Evolutionary conservation across 2,329 filamentous ascomycete genomes (phyloP), one percentile per base, ranked within the genome.

Genomic region (Cryphonectria carpinicola): DNA sequence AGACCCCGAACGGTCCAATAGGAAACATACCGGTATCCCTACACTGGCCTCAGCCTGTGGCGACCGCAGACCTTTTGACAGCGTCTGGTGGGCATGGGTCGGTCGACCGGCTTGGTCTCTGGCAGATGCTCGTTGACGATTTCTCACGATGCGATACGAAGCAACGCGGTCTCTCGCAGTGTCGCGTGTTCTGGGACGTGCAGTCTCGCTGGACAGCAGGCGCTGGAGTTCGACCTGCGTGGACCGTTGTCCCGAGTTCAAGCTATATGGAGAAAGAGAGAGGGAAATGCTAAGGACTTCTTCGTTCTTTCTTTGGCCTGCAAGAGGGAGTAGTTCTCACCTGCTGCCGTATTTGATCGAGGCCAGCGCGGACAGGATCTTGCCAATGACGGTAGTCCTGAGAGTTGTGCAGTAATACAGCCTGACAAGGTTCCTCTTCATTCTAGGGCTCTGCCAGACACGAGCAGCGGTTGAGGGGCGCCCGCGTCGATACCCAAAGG

Each of bases 391-490:
- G 10, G 61, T 25, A 0, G 61, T 64, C 61, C 22, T 64, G 61
- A 64, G 41, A 11, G 39, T 64, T 13, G 61, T 64, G 61, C 39
- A 64, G 25, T 64, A 64, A n/a, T 64, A 64, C 22, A 64, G 39
- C n/a, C 39, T 64, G 4, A 64, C 28, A 25, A 64, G 61, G 61
- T 46, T 64, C n/a, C 39, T 64, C 61, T 64, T 64, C 61, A 64
- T 64, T 14, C 61, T 64, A 6, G 61, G 37, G 43, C 61, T 64
- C 39, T 28, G 61, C 61, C 61, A 64, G 25, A 64, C 61, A 11
- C n/a, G 61, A 19, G 61, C 61, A 46, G 61, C 61, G 39, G 39
- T 64, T 7, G 39, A 28, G n/a, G 61, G 61, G 8, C 61, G 61
- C 19, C 61, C 61, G 22, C 61, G 61, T 46, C 61, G 61, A 28